A percentile compares a stretch with the other conserved stretches of the same genome.
phyloP scores from a whole-genome alignment of 768 basidiomycete species.

The Collybiopsis confluens region DNA sequence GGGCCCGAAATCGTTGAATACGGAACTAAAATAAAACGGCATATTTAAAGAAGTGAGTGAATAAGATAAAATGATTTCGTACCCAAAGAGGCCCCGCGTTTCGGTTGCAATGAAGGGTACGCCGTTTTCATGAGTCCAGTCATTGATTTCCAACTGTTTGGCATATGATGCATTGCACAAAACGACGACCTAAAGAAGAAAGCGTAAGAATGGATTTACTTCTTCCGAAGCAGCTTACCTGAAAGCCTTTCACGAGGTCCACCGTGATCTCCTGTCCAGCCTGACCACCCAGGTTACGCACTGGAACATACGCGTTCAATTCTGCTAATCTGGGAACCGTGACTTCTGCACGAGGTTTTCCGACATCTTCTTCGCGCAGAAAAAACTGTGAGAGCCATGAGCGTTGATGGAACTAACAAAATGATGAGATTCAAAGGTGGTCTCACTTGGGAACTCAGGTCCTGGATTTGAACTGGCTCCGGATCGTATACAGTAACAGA shows the following conservation, averaged over 20 bases:
- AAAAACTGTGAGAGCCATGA: conserved; percentile 68
- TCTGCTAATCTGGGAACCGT: conserved; percentile 88
- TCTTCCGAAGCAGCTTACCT: conserved; percentile 46
- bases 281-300: conserved; percentile 77
- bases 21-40: conserved; percentile 47
- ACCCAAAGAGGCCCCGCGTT: conserved; percentile 94
- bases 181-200: conserved; percentile 68
- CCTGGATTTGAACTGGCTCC: conserved; percentile 79
- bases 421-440: too few species aligned
- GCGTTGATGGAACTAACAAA: neutral
- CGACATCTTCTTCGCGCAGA: conserved; percentile 81
- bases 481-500: conserved; percentile 96
- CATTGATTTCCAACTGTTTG: conserved; percentile 92
- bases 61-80: conserved; percentile 15
- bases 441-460: conserved; percentile 86
- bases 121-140: conserved; percentile 87
- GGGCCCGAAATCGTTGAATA: conserved; percentile 94
- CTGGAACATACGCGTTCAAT: conserved; percentile 93
- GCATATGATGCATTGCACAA: conserved; percentile 72
- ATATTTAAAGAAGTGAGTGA: neutral
- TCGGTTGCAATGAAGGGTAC: conserved; percentile 91
- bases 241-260: conserved; percentile 83
- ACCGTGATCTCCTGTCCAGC: conserved; percentile 74
- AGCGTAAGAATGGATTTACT: conserved; percentile 6
- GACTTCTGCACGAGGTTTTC: conserved; percentile 81